Base-by-base conservation (phyloP, 176 grass and related monocot species). In the Paspalum vaginatum region DNA sequence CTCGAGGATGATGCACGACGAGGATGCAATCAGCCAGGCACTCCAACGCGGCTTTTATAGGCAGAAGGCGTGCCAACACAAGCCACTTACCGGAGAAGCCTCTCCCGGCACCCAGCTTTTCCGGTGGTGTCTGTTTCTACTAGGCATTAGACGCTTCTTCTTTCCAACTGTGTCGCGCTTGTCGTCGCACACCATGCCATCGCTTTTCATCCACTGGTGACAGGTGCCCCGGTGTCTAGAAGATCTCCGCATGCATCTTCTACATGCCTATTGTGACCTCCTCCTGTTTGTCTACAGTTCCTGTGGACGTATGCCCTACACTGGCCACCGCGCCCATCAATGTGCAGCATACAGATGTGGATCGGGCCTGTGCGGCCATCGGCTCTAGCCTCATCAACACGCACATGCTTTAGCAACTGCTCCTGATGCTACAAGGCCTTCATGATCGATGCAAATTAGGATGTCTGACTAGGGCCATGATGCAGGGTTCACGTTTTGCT, bases 41-140 rank as follows among this genome's bases (percentile, higher is more conserved):
- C 15, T 57, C 0, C 4, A 61, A 2, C 6, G 6, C 14, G 2
- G 61, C 12, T 68, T 84, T 57, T 67, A 76, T 76, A 76, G 61
- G 11, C 8, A 0, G 10, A 7, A 38, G 22, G 16, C 50, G 38
- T 84, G 60, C 12, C 2, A 2, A 8, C 11, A 10, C 17, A 75
- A 56, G 57, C 0, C 37, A 54, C 80, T 74, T 83, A n/a, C 16
- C 3, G 11, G 2, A 7, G 58, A 65, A 83, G 70, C 61, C 60
- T 83, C 81, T n/a, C 11, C 7, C 11, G 58, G 24, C 0, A 2
- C 4, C 13, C 42, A 20, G 20, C 62, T 27, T 62, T 37, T 32
- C 15, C 6, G 21, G 15, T 18, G 18, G 18, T 50, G 73, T 60
- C 73, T 1, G 14, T 50, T 64, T 63, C 44, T 18, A 50, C 1